These are phyloP conservation scores for Cryphonectria japonica DNA, from an alignment of 2,329 filamentous ascomycete species.

Conservation along the genomic window DNA sequence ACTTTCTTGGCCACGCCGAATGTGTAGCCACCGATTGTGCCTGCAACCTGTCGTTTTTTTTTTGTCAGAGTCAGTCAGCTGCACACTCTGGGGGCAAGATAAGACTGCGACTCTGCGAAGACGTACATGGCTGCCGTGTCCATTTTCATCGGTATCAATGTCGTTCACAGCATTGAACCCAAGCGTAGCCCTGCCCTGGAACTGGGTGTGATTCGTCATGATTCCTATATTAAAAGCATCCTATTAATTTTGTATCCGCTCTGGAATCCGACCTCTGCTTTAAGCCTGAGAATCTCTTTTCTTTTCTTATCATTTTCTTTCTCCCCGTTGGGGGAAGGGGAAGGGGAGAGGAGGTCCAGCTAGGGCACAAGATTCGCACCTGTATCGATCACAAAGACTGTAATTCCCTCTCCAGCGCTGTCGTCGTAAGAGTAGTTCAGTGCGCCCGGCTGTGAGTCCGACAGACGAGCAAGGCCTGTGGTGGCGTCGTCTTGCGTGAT, in stretches of 20 bases:
- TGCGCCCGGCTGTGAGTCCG: slow-evolving; percentile 43
- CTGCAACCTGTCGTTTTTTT: slow-evolving; percentile 45
- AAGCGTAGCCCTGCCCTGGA: slow-evolving; percentile 57
- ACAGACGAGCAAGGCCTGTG: slow-evolving; percentile 57
- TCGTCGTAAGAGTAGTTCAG: slow-evolving; percentile 56
- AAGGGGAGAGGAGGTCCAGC: too few species aligned
- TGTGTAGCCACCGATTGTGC: slow-evolving; percentile 62
- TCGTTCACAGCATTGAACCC: slow-evolving; percentile 57
- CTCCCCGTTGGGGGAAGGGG: too few species aligned
- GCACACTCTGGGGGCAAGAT: background rate
- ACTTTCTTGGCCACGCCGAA: slow-evolving; percentile 66
- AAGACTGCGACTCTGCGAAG: too few species aligned
- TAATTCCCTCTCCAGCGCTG: slow-evolving; percentile 58
- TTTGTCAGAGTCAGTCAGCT: background rate
- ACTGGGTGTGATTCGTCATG: slow-evolving; percentile 57
- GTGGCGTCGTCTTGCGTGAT: slow-evolving; percentile 58
- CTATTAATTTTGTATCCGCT: background rate
- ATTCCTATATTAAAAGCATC: slow-evolving; percentile 44
- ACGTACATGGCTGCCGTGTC: slow-evolving; percentile 63
- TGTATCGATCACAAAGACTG: slow-evolving; percentile 68
- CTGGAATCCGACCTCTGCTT: too few species aligned
- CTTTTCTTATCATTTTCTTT: too few species aligned
- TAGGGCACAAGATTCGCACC: slow-evolving; percentile 34
- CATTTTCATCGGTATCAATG: slow-evolving; percentile 59
- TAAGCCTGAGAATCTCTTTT: too few species aligned